Evolutionary conservation across 2,329 filamentous ascomycete species (phyloP).

Genomic region (Thelonectria olida): DNA sequence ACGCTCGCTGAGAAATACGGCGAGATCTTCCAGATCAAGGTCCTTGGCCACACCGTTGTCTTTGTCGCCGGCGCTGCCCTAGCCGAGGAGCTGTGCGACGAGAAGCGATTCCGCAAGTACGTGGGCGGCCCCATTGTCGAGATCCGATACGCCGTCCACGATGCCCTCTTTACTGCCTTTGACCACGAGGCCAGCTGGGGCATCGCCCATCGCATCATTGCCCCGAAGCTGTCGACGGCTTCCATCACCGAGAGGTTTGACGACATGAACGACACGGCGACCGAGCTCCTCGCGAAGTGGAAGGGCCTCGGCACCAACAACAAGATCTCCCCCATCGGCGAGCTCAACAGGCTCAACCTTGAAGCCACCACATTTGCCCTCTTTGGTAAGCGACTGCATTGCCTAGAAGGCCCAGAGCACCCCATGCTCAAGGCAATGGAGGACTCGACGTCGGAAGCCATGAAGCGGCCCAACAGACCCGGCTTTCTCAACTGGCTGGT

Average conservation of each 20-base stretch:
- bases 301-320: slow-evolving; percentile 47
- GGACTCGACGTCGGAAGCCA: slow-evolving; percentile 62
- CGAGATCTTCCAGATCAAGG: slow-evolving; percentile 51
- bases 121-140: slow-evolving; percentile 63
- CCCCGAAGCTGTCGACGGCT: slow-evolving; percentile 51
- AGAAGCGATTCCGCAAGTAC: slow-evolving; percentile 63
- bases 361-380: slow-evolving; percentile 60
- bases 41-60: slow-evolving; percentile 45
- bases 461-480: slow-evolving; percentile 63
- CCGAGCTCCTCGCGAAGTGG: slow-evolving; percentile 63
- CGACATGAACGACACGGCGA: slow-evolving; percentile 59
- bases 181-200: slow-evolving; percentile 60
- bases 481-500: slow-evolving; percentile 62
- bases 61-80: slow-evolving; percentile 61
- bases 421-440: slow-evolving; percentile 64
- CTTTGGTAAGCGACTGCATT: slow-evolving; percentile 60
- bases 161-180: slow-evolving; percentile 62
- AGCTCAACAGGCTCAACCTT: slow-evolving; percentile 63
- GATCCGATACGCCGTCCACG: slow-evolving; percentile 60
- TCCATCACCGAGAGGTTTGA: slow-evolving; percentile 49
- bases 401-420: slow-evolving; percentile 56
- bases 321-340: slow-evolving; percentile 55
- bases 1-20: slow-evolving; percentile 47
- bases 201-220: slow-evolving; percentile 62
- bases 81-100: slow-evolving; percentile 60